Evolutionary conservation across 2,329 filamentous ascomycete genomes (phyloP), one percentile per base, ranked within the genome.

Genomic region (Tolypocladium endophyticum): DNA sequence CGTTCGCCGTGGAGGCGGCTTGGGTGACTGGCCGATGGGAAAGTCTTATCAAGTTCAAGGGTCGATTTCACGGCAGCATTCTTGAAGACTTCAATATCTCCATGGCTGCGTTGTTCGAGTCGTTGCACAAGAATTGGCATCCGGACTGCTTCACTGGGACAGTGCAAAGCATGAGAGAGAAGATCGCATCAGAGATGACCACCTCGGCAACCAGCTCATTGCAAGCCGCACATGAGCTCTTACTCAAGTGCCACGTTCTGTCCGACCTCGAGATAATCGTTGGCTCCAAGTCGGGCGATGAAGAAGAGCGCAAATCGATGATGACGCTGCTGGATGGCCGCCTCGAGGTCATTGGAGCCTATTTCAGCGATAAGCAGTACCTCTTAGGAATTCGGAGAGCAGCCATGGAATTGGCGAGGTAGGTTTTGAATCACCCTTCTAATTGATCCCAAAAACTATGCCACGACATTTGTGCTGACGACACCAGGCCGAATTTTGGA

Each of bases 341-440:
- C n/a, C 77, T 99, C n/a, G 89, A 92, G 65, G 82, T 95, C 1
- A 78, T 99, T 2, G 94, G 95, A 0, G 90, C 92, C 1, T 96
- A 94, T 67, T 87, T 92, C 43, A 85, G 87, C 58, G 92, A 99
- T 70, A 99, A 99, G 71, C 93, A 97, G 70, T 97, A 96, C 70
- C 75, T 99, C 12, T 79, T 99, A 35, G 89, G 92, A 1, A 81
- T 97, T 47, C 85, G 92, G 60, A 83, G 94, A 65, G 93, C 94
- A 30, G 85, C 88, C 1, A 96, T 99, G 90, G 86, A 92, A 65
- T 72, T 95, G 60, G 85, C 86, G 63, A 77, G 79, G 86, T 89
- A 77, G 68, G 81, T 74, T 38, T 65, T 59, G 16, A 14, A n/a
- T 7, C 3, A 33, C 5, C 20, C 20, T n/a, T 14, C 3, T 23